phyloP scores from a whole-genome alignment of 805 yeast species.

The Zygosaccharomyces siamensis region DNA sequence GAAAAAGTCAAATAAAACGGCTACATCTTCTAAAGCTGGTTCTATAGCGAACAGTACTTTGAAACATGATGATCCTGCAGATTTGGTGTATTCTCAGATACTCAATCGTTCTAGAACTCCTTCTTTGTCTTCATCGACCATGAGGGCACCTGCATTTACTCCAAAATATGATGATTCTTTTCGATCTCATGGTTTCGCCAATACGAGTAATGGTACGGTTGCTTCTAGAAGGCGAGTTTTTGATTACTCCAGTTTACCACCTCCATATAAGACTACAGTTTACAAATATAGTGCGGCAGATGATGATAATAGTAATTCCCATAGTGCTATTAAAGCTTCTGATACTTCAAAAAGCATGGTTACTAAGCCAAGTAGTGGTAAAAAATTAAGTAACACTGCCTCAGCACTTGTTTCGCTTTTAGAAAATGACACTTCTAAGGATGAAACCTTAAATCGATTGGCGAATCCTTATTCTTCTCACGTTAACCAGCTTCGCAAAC shows the following conservation, averaged over 20 bases:
- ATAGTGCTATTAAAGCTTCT: background rate
- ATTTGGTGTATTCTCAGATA: slow-evolving; percentile 9
- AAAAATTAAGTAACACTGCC: slow-evolving; percentile 45
- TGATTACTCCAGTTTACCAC: slow-evolving; percentile 38
- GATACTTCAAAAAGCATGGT: slow-evolving; percentile 3
- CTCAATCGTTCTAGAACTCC: slow-evolving; percentile 14
- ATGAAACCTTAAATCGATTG: slow-evolving; percentile 18
- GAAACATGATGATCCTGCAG: slow-evolving; percentile 4
- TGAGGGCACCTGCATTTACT: slow-evolving; percentile 34
- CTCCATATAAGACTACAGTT: slow-evolving; percentile 38
- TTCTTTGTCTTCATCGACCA: slow-evolving; percentile 10
- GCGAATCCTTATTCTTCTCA: slow-evolving; percentile 43
- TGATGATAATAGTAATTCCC: slow-evolving; percentile 3
- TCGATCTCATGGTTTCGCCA: slow-evolving; percentile 16
- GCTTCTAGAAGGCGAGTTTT: slow-evolving; percentile 34
- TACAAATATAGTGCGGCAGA: slow-evolving; percentile 27
- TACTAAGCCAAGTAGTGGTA: slow-evolving; percentile 11
- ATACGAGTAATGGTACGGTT: slow-evolving; percentile 17
- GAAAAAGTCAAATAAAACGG: slow-evolving; percentile 28
- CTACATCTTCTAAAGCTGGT: slow-evolving; percentile 6
- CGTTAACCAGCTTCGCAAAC: slow-evolving; percentile 15
- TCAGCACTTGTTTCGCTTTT: slow-evolving; percentile 44
- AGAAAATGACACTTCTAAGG: slow-evolving; percentile 27
- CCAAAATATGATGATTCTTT: slow-evolving; percentile 33
- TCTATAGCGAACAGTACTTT: background rate